Conservation (phyloP, 192 early-diverging fungal species). For the Backusella mclennaniae region DNA sequence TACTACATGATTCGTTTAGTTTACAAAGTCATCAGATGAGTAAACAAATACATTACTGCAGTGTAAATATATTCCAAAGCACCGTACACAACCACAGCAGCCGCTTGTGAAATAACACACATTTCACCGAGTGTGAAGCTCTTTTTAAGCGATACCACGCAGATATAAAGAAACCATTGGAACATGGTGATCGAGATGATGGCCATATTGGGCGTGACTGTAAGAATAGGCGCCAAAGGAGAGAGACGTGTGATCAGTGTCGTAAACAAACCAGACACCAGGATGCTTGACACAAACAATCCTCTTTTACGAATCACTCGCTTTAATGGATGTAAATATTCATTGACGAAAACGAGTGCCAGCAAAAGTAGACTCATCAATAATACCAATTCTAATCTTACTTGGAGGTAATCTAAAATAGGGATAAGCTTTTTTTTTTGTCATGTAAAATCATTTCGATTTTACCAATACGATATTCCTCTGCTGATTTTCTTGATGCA, state of each 20-base stretch:
- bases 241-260: conserved; percentile 20
- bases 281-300: conserved; percentile 23
- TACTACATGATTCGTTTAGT: conserved; percentile 22
- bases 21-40: neutral
- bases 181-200: conserved; percentile 24
- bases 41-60: conserved; percentile 33
- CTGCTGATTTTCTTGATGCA: conserved; percentile 22
- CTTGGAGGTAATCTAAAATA: conserved; percentile 18
- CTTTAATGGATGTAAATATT: conserved; percentile 22
- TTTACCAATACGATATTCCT: conserved; percentile 32
- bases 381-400: conserved; percentile 35
- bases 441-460: too few relatives aligned
- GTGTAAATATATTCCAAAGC: conserved; percentile 39
- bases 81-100: conserved; percentile 51
- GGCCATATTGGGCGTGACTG: conserved; percentile 10
- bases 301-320: conserved; percentile 27
- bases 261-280: conserved; percentile 26
- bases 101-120: conserved; percentile 55
- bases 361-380: conserved; percentile 34
- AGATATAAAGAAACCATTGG: conserved; percentile 34
- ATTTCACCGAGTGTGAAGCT: conserved; percentile 72
- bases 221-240: conserved; percentile 12
- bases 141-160: conserved; percentile 27
- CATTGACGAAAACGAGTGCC: conserved; percentile 12
- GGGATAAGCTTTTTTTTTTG: too few relatives aligned